Evolutionary conservation across 441 rosid species (phyloP), one percentile per base, ranked within the genome.

Genomic region (Adansonia gregorii): DNA sequence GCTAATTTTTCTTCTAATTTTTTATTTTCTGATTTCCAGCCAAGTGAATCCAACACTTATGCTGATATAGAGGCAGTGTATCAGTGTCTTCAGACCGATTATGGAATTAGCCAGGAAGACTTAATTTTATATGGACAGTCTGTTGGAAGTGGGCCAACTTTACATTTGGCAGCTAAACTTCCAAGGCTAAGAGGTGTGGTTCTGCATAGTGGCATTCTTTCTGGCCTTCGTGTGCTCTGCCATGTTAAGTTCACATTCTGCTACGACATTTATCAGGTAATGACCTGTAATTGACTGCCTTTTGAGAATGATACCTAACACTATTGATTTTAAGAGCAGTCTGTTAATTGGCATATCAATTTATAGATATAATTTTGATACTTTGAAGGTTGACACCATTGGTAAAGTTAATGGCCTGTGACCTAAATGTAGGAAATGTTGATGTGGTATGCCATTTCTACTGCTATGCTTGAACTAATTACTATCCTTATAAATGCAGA

Each of bases 11-110:
- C 41, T 35, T 35, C 4, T 35, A 35, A 4, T 35, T 35, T 35
- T 35, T 60, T n/a, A 22, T 27, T 67, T 79, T 71, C 20, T 61
- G 59, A 73, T 70, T 66, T 73, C 49, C 91, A 94, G 97, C 98
- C 98, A 6, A 92, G 97, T 76, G 99, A 95, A 82, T 84, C 87
- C 48, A 86, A 94, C 81, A 94, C 99, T 3, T 95, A 94, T 81
- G 97, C 97, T 15, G 99, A 95, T 79, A 94, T 95, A 78, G 99
- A 95, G 85, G 98, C 97, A 12, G 94, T 92, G 58, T 95, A 95
- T 72, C 87, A 92, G 83, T 94, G 94, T 86, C 92, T 95, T 74
- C 91, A 95, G 88, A 88, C 90, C 0, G 95, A 90, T 71, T 95
- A 95, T 74, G 99, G 99, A 65, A 89, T 94, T 3, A 86, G 95